phyloP scores from a whole-genome alignment of 2,329 filamentous ascomycete genomes.

The Apiospora sp. region DNA sequence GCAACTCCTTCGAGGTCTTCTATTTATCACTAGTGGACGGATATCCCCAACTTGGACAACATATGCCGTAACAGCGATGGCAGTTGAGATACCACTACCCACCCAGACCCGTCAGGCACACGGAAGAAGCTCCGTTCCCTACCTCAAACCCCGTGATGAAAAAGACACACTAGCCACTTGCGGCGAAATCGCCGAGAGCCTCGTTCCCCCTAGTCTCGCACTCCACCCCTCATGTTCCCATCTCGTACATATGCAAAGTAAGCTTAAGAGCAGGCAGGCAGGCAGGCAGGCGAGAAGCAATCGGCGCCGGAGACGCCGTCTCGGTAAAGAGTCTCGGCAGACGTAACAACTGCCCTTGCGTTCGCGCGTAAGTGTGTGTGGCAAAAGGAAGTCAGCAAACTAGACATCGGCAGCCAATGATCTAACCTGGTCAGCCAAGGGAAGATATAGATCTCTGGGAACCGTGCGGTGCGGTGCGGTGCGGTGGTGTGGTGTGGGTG shows the following conservation, averaged over 20 bases:
- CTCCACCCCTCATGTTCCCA: background rate
- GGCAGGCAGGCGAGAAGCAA: background rate
- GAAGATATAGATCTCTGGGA: background rate
- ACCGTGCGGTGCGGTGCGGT: background rate
- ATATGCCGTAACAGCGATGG: background rate
- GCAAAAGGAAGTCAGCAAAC: background rate
- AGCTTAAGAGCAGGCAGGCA: background rate
- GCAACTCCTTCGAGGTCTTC: background rate
- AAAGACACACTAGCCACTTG: background rate
- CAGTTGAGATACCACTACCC: background rate
- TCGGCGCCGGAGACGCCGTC: conserved; percentile 13
- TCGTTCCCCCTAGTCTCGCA: background rate
- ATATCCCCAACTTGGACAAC: background rate
- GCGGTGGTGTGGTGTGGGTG: background rate
- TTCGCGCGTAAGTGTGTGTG: background rate
- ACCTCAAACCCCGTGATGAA: background rate
- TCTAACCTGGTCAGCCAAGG: background rate
- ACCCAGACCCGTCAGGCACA: background rate
- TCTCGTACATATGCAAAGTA: background rate
- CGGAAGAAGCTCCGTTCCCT: background rate
- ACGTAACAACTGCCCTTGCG: background rate
- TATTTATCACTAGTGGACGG: background rate
- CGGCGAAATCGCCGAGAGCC: conserved; percentile 7
- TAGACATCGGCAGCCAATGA: background rate
- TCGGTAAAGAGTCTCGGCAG: conserved; percentile 5